Evolutionary conservation across 164 flowering plant species (phyloP), one percentile per base, ranked within the genome.

Genomic region (Macadamia integrifolia): DNA sequence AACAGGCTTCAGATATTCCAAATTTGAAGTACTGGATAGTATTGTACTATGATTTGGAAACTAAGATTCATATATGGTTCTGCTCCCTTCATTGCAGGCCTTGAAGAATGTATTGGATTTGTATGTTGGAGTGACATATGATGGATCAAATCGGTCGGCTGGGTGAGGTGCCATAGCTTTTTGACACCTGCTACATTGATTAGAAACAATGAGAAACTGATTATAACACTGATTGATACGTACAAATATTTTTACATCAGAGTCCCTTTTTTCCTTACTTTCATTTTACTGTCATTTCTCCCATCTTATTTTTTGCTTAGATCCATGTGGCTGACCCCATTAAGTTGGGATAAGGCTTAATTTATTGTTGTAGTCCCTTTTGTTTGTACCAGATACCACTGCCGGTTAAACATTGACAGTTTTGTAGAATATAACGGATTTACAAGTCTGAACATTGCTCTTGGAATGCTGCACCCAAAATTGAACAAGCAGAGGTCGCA

Each of bases 61-160:
- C n/a, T 44, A 28, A 32, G 8, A 50, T 71, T 8, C 57, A 13
- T 1, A 2, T 32, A 9, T 17, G 55, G n/a, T 29, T 35, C 40
- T 17, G 17, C 1, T 53, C 32, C 12, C 9, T 23, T 61, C 43
- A 10, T 59, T 78, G 71, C 90, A 94, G 98, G 95, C 88, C 61
- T 87, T 86, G 76, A 83, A 73, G 69, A 88, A 81, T 77, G 92
- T 91, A 35, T 64, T 94, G 79, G 89, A 83, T 61, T 79, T 83
- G 71, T 85, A 82, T 66, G 30, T 88, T 79, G 96, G 92, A 61
- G 82, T 81, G 44, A 79, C 75, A 32, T 66, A 77, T 68, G 82
- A 80, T 50, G 72, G 77, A 55, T 68, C 73, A 58, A 74, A 76
- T 66, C 72, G 66, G 61, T 60, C 14, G 49, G 70, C 52, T 59